Percentiles rank a stretch among this genome's conserved stretches.
phyloP scores from a whole-genome alignment of 345 rosid species.

The Gossypium rotundifolium region DNA sequence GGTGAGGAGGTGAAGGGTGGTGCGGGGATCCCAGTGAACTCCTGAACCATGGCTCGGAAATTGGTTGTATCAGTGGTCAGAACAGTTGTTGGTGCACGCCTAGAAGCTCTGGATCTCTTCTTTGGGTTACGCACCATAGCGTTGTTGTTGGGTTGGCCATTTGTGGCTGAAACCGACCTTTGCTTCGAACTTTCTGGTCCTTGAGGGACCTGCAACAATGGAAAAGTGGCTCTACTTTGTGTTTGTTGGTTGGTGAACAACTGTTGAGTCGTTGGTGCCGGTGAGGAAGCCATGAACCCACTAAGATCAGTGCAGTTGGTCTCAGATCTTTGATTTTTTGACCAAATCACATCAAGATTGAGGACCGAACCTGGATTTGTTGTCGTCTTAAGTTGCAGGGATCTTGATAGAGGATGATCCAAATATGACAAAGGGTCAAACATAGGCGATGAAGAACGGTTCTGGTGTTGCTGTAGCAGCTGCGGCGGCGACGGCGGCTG shows the following conservation, averaged over 20 bases:
- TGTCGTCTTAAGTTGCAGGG: constrained; percentile 15
- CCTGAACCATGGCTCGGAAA: constrained; percentile 98
- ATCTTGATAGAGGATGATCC: constrained; percentile 42
- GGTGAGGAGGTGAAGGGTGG: constrained; percentile 68
- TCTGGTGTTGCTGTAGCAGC: constrained; percentile 33
- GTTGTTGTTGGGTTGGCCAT: constrained; percentile 22
- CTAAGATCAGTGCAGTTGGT: constrained; percentile 41
- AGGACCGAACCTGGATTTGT: constrained; percentile 36
- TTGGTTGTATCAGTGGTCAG: constrained; percentile 84
- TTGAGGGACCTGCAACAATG: constrained; percentile 14
- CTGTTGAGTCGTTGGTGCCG: constrained; percentile 26
- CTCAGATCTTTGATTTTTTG: constrained; percentile 49
- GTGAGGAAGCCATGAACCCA: constrained; percentile 32
- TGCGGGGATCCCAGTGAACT: constrained; percentile 91
- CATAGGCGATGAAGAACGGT: constrained; percentile 28
- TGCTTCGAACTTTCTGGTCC: background rate
- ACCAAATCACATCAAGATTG: constrained; percentile 50
- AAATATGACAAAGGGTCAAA: constrained; percentile 49
- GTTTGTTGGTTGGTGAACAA: constrained; percentile 21
- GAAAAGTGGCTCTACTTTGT: constrained; percentile 14
- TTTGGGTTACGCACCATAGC: constrained; percentile 55
- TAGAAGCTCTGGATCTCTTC: constrained; percentile 86
- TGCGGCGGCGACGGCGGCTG: constrained; percentile 27
- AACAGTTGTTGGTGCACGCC: constrained; percentile 94
- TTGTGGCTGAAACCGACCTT: constrained; percentile 16